Percentiles rank a stretch among this genome's conserved stretches.
Evolutionary conservation across 345 rosid genomes (phyloP).

Genomic region (Linum trigynum): DNA sequence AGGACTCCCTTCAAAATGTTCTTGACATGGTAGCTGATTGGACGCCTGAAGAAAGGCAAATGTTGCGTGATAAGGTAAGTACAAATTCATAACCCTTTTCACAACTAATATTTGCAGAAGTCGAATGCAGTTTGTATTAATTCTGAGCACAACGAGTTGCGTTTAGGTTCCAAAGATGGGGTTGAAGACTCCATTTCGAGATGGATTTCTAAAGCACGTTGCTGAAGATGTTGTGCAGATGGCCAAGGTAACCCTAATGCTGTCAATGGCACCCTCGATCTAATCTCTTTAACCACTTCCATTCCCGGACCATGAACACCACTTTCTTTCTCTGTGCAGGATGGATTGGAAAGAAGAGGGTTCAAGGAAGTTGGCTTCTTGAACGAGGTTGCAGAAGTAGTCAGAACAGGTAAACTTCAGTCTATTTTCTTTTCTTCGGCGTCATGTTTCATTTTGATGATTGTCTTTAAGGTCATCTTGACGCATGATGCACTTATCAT

Average conservation of each 20-base stretch:
- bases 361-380: slow-evolving; percentile 84
- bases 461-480: neutral
- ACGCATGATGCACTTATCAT: slow-evolving; percentile 3
- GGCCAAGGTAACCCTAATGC: slow-evolving; percentile 49
- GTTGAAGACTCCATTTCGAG: slow-evolving; percentile 82
- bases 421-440: neutral
- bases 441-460: neutral
- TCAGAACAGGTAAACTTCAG: slow-evolving; percentile 59
- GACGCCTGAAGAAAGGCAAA: slow-evolving; percentile 83
- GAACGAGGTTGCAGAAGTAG: slow-evolving; percentile 74
- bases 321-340: slow-evolving; percentile 34
- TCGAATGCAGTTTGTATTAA: too few species aligned
- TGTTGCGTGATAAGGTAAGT: slow-evolving; percentile 75
- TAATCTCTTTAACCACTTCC: slow-evolving; percentile 4
- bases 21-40: slow-evolving; percentile 86
- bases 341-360: slow-evolving; percentile 90
- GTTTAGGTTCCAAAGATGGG: slow-evolving; percentile 76
- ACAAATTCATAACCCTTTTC: neutral
- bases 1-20: slow-evolving; percentile 61
- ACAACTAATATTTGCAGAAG: neutral
- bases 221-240: slow-evolving; percentile 76
- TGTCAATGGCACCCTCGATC: neutral
- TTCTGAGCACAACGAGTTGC: neutral
- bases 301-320: neutral
- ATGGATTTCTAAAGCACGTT: slow-evolving; percentile 62